Percentiles rank a stretch among this genome's conserved stretches.
phyloP scores from a whole-genome alignment of 2,329 filamentous ascomycete genomes.

The Calycina marina region DNA sequence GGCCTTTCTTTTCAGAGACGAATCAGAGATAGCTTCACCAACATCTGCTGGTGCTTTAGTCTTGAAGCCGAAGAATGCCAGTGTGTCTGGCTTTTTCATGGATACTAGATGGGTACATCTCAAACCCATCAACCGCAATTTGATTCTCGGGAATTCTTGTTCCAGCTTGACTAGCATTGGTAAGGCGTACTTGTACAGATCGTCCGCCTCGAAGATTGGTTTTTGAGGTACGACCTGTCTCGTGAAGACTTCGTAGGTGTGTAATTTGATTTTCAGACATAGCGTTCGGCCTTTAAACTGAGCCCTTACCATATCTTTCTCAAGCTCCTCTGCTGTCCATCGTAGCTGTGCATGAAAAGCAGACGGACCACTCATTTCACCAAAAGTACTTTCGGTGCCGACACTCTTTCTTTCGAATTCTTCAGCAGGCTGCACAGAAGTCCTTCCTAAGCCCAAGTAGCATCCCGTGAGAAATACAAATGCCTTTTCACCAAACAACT shows the following conservation, averaged over 20 bases:
- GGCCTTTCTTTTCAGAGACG: conserved; percentile 25
- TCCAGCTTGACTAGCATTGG: conserved; percentile 77
- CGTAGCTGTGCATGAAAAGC: conserved; percentile 64
- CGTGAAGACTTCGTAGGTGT: conserved; percentile 85
- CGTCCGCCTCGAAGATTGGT: conserved; percentile 58
- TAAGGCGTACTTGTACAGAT: conserved; percentile 67
- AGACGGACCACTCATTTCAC: conserved; percentile 55
- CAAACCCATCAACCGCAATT: conserved; percentile 72
- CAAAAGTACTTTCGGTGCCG: conserved; percentile 85
- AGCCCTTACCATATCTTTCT: conserved; percentile 67
- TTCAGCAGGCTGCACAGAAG: conserved; percentile 70
- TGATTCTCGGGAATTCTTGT: conserved; percentile 68
- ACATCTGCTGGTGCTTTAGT: conserved; percentile 16
- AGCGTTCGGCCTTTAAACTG: conserved; percentile 83
- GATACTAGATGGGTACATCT: conserved; percentile 77
- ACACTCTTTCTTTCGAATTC: conserved; percentile 88
- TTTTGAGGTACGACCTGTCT: conserved; percentile 64
- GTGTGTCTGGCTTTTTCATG: conserved; percentile 65
- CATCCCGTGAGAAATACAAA: conserved; percentile 75
- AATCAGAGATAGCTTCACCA: conserved; percentile 8
- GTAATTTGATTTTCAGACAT: conserved; percentile 82
- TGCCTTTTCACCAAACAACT: conserved; percentile 81
- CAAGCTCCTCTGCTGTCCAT: conserved; percentile 71
- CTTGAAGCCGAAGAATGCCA: conserved; percentile 63
- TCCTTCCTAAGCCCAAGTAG: conserved; percentile 76